Evolutionary conservation across 352 stramenopile species (phyloP).

Genomic region (Blastocystis sp.): DNA sequence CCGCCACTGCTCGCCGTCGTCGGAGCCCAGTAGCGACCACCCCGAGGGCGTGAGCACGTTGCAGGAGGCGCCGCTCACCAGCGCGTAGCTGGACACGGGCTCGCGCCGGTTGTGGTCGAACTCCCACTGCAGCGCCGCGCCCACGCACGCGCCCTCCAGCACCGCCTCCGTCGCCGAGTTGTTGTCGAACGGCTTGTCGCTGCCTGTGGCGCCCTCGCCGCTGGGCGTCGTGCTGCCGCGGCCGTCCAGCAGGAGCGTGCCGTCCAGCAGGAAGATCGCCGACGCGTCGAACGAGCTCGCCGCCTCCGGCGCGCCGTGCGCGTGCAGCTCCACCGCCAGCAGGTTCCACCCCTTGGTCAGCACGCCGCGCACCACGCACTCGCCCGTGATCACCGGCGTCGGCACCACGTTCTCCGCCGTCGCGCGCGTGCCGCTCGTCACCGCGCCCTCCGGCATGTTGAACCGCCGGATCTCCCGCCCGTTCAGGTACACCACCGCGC

Average conservation of each 20-base stretch:
- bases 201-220: neutral
- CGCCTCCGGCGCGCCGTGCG: neutral
- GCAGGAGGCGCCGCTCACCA: neutral
- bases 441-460: constrained; percentile 10
- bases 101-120: neutral
- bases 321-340: constrained; percentile 50
- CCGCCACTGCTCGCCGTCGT: constrained; percentile 9
- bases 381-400: constrained; percentile 2
- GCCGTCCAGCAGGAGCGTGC: constrained; percentile 37
- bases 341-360: constrained; percentile 27
- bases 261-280: constrained; percentile 6
- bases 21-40: neutral
- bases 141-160: neutral
- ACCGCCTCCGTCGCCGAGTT: neutral
- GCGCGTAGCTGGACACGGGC: neutral
- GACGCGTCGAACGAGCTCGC: constrained; percentile 31
- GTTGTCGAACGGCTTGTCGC: constrained; percentile 48
- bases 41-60: constrained; percentile 14
- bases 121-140: neutral
- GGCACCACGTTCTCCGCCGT: neutral
- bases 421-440: neutral
- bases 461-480: constrained; percentile 32
- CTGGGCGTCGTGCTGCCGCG: neutral
- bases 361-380: constrained; percentile 5
- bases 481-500: constrained; percentile 60